Evolutionary conservation across 495 filamentous ascomycete genomes (phyloP).

Genomic region (Hypoxylon rickii): DNA sequence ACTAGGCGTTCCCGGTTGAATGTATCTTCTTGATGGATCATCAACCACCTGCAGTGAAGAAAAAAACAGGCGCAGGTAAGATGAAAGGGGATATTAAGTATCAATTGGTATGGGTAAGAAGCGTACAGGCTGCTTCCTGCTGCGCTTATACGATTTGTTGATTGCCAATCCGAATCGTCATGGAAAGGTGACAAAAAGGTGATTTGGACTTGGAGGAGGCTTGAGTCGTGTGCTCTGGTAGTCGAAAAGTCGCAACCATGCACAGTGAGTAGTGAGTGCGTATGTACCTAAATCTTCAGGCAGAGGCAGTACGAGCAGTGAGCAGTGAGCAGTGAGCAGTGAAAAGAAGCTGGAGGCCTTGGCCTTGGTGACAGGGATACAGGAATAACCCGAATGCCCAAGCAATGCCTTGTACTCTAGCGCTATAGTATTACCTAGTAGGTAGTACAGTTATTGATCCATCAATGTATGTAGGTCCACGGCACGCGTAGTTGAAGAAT

Average conservation of each 20-base stretch:
- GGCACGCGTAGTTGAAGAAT: too few relatives aligned
- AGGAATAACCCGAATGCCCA: neutral
- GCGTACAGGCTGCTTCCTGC: conserved; percentile 19
- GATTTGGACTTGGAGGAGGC: conserved; percentile 3
- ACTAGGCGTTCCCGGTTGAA: neutral
- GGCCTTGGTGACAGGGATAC: neutral
- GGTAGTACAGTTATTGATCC: too few relatives aligned
- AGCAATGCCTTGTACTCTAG: too few relatives aligned
- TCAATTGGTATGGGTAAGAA: too few relatives aligned
- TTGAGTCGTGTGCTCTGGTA: conserved; percentile 29
- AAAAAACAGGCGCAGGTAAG: too few relatives aligned
- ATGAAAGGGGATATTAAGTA: too few relatives aligned
- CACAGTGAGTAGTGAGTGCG: too few relatives aligned
- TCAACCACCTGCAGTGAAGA: neutral
- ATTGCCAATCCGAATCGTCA: conserved; percentile 19
- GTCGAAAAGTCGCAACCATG: conserved; percentile 15
- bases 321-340: neutral
- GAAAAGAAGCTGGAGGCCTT: too few relatives aligned
- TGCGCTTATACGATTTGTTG: conserved; percentile 14
- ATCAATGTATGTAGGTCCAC: too few relatives aligned
- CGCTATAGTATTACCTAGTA: too few relatives aligned
- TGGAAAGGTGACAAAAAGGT: conserved; percentile 9
- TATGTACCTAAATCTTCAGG: too few relatives aligned
- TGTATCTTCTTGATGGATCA: neutral
- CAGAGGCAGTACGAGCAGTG: too few relatives aligned